These are phyloP conservation scores for Teratosphaeria destructans DNA, from an alignment of 2,329 filamentous ascomycete genomes.

Conservation along the genomic window DNA sequence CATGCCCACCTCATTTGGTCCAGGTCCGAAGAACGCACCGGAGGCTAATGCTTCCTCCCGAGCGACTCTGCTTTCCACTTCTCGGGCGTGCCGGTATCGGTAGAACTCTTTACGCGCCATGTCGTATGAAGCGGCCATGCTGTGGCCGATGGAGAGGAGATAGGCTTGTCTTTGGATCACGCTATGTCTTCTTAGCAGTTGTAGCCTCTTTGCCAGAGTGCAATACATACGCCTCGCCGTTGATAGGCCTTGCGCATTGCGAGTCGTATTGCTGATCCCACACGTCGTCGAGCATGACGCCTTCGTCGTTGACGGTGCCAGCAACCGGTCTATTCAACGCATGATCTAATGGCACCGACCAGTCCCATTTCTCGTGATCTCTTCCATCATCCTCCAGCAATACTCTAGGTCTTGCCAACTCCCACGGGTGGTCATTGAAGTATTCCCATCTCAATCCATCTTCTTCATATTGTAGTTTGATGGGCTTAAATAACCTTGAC, in stretches of 20 bases:
- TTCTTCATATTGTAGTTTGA: constrained; percentile 69
- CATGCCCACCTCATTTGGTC: constrained; percentile 65
- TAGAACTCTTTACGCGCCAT: constrained; percentile 85
- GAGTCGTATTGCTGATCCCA: constrained; percentile 38
- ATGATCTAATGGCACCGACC: constrained; percentile 45
- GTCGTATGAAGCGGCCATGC: constrained; percentile 65
- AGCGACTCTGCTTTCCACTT: constrained; percentile 72
- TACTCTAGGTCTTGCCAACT: constrained; percentile 77
- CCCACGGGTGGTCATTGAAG: constrained; percentile 94
- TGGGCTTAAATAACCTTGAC: constrained; percentile 70
- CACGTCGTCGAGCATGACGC: constrained; percentile 36
- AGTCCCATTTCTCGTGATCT: constrained; percentile 66
- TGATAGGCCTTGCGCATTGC: constrained; percentile 65
- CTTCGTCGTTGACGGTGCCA: constrained; percentile 7
- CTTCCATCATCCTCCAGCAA: constrained; percentile 78
- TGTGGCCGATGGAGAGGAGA: constrained; percentile 42
- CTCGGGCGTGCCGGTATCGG: constrained; percentile 65
- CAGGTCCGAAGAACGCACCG: constrained; percentile 81
- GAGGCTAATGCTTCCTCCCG: constrained; percentile 76
- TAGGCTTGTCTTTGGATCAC: constrained; percentile 87
- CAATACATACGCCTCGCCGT: constrained; percentile 42
- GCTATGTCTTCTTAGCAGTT: constrained; percentile 39
- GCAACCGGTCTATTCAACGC: constrained; percentile 10
- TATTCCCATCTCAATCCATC: constrained; percentile 72
- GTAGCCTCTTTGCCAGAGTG: background rate